Evolutionary conservation across 176 grass and related monocot species (phyloP), one percentile per base, ranked within the genome.

Genomic region (Phoenix roebelenii): DNA sequence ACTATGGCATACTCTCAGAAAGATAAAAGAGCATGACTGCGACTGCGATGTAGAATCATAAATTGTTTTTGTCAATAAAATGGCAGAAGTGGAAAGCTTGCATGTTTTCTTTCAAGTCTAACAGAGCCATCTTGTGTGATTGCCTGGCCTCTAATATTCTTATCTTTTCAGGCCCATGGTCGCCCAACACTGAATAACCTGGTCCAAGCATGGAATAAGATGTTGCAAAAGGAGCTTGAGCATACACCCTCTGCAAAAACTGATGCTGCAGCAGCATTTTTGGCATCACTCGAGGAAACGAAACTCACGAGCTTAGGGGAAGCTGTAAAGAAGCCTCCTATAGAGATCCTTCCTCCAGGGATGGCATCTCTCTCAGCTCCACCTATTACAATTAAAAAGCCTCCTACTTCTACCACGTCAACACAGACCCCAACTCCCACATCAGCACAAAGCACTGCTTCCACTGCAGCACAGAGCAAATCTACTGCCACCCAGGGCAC

Each of bases 311-410:
- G 80, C 51, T 70, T 98, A 60, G 84, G 80, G 25, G 88, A 98
- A 72, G 72, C 79, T 0, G 85, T 54, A 52, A 98, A 92, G 76
- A 98, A 86, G 49, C 57, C 88, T 75, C 93, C 88, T 16, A 92
- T 98, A 16, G 93, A 89, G 78, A 98, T 98, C 61, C 87, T 98
- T 53, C 93, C 88, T 71, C 93, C 88, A 67, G 93, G 93, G 18
- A 98, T 98, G 93, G 68, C 93, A 23, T 89, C 93, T 65, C 76
- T 92, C 50, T 85, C 87, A 24, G 88, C 93, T 51, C 80, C 84
- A 64, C 84, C 93, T 17, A 85, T 98, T 3, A 77, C 85, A 18
- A 89, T 89, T 64, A 92, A 89, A 52, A 80, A 58, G 61, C 82
- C 87, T 50, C 22, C 82, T 30, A 18, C 53, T 19, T 17, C 72